Percentiles rank a stretch among this genome's conserved stretches.
phyloP scores from a whole-genome alignment of 2,329 filamentous ascomycete genomes.

The Penicillium sp. region DNA sequence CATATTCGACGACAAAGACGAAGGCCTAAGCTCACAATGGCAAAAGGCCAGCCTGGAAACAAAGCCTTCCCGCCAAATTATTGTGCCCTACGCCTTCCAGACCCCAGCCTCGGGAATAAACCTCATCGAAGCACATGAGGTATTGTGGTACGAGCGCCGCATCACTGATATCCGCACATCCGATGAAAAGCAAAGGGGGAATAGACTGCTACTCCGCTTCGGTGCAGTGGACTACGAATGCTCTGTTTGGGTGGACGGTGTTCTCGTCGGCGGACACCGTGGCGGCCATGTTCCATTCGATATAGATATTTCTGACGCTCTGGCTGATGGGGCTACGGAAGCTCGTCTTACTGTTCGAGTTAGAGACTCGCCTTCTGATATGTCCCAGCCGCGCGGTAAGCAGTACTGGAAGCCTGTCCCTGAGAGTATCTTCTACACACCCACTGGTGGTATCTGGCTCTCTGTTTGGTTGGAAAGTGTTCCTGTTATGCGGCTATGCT shows the following conservation, averaged over 20 bases:
- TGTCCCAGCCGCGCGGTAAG: conserved; percentile 66
- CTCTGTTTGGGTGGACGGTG: conserved; percentile 57
- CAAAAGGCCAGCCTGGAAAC: conserved; percentile 45
- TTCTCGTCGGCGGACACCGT: conserved; percentile 51
- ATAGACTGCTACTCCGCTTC: conserved; percentile 47
- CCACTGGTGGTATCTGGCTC: conserved; percentile 73
- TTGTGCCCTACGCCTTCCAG: conserved; percentile 66
- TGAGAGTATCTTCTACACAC: conserved; percentile 64
- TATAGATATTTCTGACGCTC: conserved; percentile 54
- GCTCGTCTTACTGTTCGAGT: conserved; percentile 57
- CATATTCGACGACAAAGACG: conserved; percentile 64
- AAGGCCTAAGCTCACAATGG: conserved; percentile 56
- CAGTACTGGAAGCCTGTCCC: conserved; percentile 61
- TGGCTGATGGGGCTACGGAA: conserved; percentile 15
- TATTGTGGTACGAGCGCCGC: conserved; percentile 64
- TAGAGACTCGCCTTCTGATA: conserved; percentile 63
- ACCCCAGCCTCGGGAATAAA: conserved; percentile 62
- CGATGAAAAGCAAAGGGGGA: conserved; percentile 41
- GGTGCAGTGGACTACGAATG: conserved; percentile 54
- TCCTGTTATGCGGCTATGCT: conserved; percentile 52
- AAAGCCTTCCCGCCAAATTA: conserved; percentile 53
- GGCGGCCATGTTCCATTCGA: conserved; percentile 65
- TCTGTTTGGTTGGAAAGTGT: conserved; percentile 67
- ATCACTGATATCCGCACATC: conserved; percentile 52
- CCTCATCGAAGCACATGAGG: conserved; percentile 62